Evolutionary conservation across 306 rosid species (phyloP).

Genomic region (Sechiopsis laciniata): DNA sequence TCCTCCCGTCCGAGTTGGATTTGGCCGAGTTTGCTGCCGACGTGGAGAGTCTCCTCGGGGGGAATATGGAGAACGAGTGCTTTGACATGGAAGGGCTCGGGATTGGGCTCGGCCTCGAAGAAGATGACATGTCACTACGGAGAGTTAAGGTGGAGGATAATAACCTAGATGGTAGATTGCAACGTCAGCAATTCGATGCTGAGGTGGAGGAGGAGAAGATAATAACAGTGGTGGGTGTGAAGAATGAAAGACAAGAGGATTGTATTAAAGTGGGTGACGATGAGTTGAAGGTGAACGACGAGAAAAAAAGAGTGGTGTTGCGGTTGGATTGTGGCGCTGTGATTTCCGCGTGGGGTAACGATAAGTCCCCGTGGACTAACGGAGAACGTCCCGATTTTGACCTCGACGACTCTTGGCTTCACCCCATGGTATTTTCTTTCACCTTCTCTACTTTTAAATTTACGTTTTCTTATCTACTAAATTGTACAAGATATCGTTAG

Average conservation of each 20-base stretch:
- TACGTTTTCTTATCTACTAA: too few species aligned
- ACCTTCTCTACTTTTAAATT: too few species aligned
- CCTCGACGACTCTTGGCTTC: conserved; percentile 38
- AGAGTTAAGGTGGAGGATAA: conserved; percentile 34
- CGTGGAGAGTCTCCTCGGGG: conserved; percentile 75
- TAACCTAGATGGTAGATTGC: too few species aligned
- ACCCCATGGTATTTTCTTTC: conserved; percentile 40
- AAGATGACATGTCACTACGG: not conserved
- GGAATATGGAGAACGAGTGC: conserved; percentile 59
- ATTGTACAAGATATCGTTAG: too few species aligned
- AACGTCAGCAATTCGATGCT: conserved; percentile 18
- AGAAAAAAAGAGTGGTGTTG: conserved; percentile 35
- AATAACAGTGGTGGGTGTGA: not conserved
- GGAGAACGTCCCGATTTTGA: conserved; percentile 53
- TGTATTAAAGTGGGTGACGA: too few species aligned
- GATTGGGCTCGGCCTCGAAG: not conserved
- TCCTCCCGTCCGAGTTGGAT: conserved; percentile 41
- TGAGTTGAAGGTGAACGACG: not conserved
- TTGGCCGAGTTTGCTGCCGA: conserved; percentile 77
- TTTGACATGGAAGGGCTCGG: conserved; percentile 66
- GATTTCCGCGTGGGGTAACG: conserved; percentile 58
- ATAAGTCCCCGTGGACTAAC: conserved; percentile 65
- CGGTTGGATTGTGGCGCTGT: conserved; percentile 70
- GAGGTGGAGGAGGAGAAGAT: conserved; percentile 23
- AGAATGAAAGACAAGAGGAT: conserved; percentile 13